Conservation (phyloP, 306 rosid species). For the Pueraria montana region DNA sequence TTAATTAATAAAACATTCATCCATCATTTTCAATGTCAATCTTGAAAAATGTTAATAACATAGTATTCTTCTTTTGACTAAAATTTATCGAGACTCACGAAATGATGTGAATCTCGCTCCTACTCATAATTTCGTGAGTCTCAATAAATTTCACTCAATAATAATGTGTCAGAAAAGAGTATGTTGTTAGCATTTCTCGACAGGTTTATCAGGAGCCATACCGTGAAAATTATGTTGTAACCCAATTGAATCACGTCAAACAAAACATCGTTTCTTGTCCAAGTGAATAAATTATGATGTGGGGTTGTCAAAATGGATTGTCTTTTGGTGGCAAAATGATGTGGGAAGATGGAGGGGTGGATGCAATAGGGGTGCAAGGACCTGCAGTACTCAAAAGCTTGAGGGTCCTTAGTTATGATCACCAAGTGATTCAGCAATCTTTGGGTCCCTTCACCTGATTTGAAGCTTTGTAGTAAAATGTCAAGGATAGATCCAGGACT, state of each 20-base stretch:
- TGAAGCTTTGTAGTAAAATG: conserved; percentile 64
- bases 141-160: background rate
- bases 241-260: conserved; percentile 56
- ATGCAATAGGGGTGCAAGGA: conserved; percentile 64
- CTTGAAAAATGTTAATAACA: background rate
- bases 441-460: conserved; percentile 55
- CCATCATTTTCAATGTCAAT: background rate
- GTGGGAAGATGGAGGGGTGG: conserved; percentile 52
- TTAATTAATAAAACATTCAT: background rate
- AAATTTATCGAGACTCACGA: background rate
- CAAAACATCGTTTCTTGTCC: conserved; percentile 53
- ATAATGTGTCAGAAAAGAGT: background rate
- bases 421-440: conserved; percentile 61
- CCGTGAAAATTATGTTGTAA: conserved; percentile 65
- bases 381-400: conserved; percentile 57
- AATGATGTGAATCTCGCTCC: background rate
- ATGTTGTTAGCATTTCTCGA: background rate
- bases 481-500: conserved; percentile 66
- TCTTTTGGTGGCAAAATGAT: conserved; percentile 33
- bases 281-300: conserved; percentile 17
- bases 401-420: conserved; percentile 53
- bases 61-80: background rate
- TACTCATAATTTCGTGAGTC: background rate
- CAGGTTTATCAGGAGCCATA: conserved; percentile 4
- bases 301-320: conserved; percentile 6